Evolutionary conservation across 2,329 filamentous ascomycete species (phyloP), one percentile per base, ranked within the genome.

Genomic region (Colletotrichum sublineola): DNA sequence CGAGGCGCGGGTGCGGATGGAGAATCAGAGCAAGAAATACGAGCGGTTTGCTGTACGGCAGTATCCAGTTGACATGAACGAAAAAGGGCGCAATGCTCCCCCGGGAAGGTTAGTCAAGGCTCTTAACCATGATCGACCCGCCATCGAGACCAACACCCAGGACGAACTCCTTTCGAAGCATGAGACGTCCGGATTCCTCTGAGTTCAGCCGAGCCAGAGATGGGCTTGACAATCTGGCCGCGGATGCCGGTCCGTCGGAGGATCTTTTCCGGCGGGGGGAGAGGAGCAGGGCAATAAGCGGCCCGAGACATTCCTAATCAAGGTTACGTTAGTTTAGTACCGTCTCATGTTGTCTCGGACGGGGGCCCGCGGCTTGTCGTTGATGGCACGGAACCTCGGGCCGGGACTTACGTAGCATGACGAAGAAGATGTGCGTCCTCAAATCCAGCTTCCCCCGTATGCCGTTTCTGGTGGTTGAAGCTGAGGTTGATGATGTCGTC

Each of bases 401-500:
- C 53, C 24, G 1, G 1, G 5, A 52, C 52, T 52, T 8, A 57
- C 52, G 77, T 38, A 79, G 63, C 4, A 74, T 77, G 8, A 79
- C 75, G 57, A 80, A 77, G 57, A 79, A 70, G 52, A 80, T 75
- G 33, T 78, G 80, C 1, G 77, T 80, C 11, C 75, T 63, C 57
- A 74, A 76, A 7, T 74, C 74, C 18, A 79, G 73, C 53, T 76
- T 78, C 33, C 79, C 78, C 78, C 20, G 75, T 76, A 33, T 68
- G 57, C 48, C 72, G 74, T 1, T 67, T 74, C 6, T 68, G 70
- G 8, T 75, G 58, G 69, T 87, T 87, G 36, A 87, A 78, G 3
- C 78, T 84, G 18, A 87, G 79, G 0, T 84, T 82, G 68, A 87
- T 84, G 3, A 82, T 80, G 38, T 84, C 84, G 15, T 86, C 85